Evolutionary conservation across 768 basidiomycete species (phyloP).

Genomic region (Mycena alexandri): DNA sequence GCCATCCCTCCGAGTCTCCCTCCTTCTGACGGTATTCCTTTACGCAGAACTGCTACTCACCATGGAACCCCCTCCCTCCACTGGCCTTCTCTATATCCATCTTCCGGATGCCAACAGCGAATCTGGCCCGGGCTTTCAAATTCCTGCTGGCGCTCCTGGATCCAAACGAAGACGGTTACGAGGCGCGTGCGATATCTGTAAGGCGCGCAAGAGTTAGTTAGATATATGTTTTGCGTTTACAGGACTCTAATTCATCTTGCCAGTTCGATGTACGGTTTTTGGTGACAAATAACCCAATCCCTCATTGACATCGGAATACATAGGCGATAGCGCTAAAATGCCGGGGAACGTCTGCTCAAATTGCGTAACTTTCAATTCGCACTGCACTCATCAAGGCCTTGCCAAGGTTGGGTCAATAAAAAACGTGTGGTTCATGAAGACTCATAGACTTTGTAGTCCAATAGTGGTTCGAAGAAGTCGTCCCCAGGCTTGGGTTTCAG

Average conservation of each 20-base stretch:
- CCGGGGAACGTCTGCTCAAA: conserved; percentile 59
- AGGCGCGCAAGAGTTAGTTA: conserved; percentile 19
- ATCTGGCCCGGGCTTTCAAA: not conserved
- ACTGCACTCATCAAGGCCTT: conserved; percentile 47
- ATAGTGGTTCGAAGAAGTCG: not conserved
- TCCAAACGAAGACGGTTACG: conserved; percentile 33
- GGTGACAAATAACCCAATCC: not conserved
- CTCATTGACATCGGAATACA: not conserved
- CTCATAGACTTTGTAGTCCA: not conserved
- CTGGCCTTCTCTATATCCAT: conserved; percentile 32
- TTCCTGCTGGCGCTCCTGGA: conserved; percentile 18
- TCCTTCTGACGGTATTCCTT: too few species aligned
- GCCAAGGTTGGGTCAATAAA: conserved; percentile 14
- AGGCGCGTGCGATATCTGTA: conserved; percentile 32
- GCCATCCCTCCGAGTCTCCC: too few species aligned
- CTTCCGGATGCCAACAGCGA: conserved; percentile 16
- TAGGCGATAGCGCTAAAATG: conserved; percentile 63
- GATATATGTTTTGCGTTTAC: not conserved
- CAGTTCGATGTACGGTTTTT: conserved; percentile 29
- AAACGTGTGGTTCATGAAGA: not conserved
- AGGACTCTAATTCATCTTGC: not conserved
- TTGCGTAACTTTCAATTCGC: conserved; percentile 57
- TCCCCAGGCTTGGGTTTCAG: not conserved
- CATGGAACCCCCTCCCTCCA: conserved; percentile 17
- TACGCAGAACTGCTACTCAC: too few species aligned